Evolutionary conservation across 2,329 filamentous ascomycete genomes (phyloP).

Genomic region (Madurella fahalii): DNA sequence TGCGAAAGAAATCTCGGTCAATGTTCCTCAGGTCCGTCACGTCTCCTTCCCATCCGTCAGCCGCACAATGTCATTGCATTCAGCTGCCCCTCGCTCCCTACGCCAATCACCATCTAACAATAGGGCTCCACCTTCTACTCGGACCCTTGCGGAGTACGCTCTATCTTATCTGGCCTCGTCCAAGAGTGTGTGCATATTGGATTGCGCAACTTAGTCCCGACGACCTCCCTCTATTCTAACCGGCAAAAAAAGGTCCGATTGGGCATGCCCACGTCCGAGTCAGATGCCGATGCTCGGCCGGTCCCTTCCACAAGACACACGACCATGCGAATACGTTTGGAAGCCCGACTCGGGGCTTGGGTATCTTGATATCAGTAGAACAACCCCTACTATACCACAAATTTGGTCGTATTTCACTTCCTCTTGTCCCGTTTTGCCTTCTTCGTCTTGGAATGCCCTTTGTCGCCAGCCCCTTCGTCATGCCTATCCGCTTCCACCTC

Average conservation of each 20-base stretch:
- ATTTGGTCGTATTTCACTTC: constrained; percentile 16
- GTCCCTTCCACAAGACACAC: too few relatives aligned
- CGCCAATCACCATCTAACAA: not conserved
- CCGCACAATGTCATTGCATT: not conserved
- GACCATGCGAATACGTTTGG: not conserved
- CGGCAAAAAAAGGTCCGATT: too few relatives aligned
- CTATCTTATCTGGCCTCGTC: too few relatives aligned
- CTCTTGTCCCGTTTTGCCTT: constrained; percentile 43
- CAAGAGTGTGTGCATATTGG: too few relatives aligned
- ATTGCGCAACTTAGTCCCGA: too few relatives aligned
- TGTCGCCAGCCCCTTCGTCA: constrained; percentile 54
- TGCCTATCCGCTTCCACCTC: constrained; percentile 57
- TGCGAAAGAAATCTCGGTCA: too few relatives aligned
- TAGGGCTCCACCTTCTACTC: not conserved
- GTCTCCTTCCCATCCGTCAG: too few relatives aligned
- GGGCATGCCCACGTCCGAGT: not conserved
- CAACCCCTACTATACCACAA: constrained; percentile 1
- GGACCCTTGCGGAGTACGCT: not conserved
- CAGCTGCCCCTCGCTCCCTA: constrained; percentile 3
- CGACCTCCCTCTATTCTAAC: too few relatives aligned
- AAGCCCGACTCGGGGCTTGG: constrained; percentile 2
- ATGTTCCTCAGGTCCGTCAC: too few relatives aligned
- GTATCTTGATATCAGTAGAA: constrained; percentile 15
- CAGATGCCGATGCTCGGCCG: not conserved
- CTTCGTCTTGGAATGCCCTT: constrained; percentile 51